These are phyloP conservation scores for Myxozyma melibiosi DNA, from an alignment of 805 yeast genomes.

Conservation along the genomic window DNA sequence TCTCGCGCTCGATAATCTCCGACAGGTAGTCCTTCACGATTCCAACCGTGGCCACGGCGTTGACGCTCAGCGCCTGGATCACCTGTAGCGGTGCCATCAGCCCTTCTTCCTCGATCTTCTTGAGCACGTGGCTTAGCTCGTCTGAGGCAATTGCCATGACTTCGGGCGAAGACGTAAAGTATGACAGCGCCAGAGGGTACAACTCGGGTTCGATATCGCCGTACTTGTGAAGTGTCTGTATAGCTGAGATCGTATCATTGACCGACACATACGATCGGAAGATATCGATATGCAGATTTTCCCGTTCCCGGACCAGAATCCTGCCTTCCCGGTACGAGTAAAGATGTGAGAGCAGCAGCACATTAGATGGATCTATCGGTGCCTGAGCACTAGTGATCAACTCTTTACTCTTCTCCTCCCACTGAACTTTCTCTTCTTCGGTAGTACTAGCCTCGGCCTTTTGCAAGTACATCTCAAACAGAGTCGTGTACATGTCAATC, in stretches of 20 bases:
- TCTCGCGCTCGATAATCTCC: constrained; percentile 60
- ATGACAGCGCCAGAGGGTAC: constrained; percentile 64
- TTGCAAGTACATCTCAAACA: constrained; percentile 78
- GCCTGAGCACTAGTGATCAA: constrained; percentile 54
- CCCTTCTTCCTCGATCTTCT: constrained; percentile 53
- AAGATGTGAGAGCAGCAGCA: constrained; percentile 60
- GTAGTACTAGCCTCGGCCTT: constrained; percentile 50
- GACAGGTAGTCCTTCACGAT: constrained; percentile 68
- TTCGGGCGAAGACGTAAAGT: constrained; percentile 58
- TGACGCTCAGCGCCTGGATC: constrained; percentile 64
- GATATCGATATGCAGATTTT: constrained; percentile 59
- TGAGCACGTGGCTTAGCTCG: constrained; percentile 54
- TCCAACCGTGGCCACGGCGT: constrained; percentile 69
- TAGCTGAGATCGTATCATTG: constrained; percentile 59
- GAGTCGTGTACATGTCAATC: constrained; percentile 70
- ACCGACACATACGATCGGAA: constrained; percentile 67
- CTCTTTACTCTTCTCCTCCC: constrained; percentile 66
- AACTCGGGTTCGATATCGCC: constrained; percentile 67
- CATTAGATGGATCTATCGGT: constrained; percentile 56
- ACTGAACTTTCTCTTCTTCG: constrained; percentile 47
- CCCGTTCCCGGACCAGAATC: constrained; percentile 37
- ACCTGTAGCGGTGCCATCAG: constrained; percentile 75
- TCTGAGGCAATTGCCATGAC: constrained; percentile 47
- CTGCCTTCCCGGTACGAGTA: constrained; percentile 42
- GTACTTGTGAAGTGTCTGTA: constrained; percentile 58